Conservation (phyloP, 2,329 filamentous ascomycete species). For the Fusarium fracticaudum region DNA sequence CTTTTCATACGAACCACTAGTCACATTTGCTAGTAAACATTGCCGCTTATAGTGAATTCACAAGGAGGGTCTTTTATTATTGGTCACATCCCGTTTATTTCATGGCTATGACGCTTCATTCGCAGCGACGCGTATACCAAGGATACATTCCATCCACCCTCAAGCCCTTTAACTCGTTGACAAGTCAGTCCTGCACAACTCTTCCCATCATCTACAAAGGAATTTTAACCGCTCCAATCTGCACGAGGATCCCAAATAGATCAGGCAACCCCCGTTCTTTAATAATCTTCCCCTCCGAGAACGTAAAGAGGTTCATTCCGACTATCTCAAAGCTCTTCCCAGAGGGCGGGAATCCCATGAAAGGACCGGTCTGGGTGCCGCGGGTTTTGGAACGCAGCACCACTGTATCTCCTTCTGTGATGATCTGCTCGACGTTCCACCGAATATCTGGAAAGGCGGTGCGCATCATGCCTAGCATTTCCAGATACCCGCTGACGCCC, state of each 20-base stretch:
- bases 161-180: too few species aligned
- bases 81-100: too few species aligned
- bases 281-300: not conserved
- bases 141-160: too few species aligned
- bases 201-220: not conserved
- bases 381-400: not conserved
- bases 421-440: not conserved
- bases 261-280: not conserved
- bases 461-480: not conserved
- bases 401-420: not conserved
- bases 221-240: not conserved
- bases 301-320: not conserved
- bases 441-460: not conserved
- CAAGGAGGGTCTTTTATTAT: too few species aligned
- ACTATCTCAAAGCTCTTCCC: not conserved
- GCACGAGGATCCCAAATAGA: not conserved
- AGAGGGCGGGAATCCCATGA: not conserved
- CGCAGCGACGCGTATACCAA: too few species aligned
- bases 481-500: rapidly evolving
- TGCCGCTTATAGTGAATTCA: too few species aligned
- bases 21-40: too few species aligned
- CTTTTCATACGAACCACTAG: too few species aligned
- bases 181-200: not conserved
- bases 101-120: too few species aligned
- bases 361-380: not conserved